Evolutionary conservation across 805 yeast species (phyloP).

Genomic region (Saccharomycodes ludwigii): DNA sequence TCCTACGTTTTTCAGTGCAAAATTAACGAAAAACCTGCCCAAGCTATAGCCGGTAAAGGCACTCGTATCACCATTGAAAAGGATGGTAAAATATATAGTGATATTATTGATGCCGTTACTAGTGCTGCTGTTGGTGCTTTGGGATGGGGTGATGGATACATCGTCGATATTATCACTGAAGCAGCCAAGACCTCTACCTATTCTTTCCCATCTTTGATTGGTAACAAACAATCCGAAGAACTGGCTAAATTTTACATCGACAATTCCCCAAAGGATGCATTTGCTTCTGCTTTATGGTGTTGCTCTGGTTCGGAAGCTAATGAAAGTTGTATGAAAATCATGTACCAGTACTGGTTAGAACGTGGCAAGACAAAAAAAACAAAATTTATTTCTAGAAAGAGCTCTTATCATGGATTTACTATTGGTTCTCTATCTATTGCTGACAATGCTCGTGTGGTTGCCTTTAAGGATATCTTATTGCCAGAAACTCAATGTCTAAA

Average conservation of each 20-base stretch:
- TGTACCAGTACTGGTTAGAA: constrained; percentile 33
- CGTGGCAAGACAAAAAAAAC: constrained; percentile 28
- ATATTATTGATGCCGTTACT: constrained; percentile 31
- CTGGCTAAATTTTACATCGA: constrained; percentile 29
- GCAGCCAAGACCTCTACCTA: constrained; percentile 27
- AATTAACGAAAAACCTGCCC: constrained; percentile 25
- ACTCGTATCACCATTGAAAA: constrained; percentile 29
- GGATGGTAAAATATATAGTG: constrained; percentile 23
- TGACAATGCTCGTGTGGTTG: constrained; percentile 23
- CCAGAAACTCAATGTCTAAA: constrained; percentile 14
- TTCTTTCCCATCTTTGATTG: constrained; percentile 21
- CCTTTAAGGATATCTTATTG: constrained; percentile 19
- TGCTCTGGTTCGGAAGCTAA: constrained; percentile 59
- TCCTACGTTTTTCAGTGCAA: constrained; percentile 33
- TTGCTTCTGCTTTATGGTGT: constrained; percentile 31
- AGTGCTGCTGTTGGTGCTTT: constrained; percentile 41
- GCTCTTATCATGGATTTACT: constrained; percentile 38
- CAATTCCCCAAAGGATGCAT: constrained; percentile 26
- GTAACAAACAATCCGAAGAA: constrained; percentile 29
- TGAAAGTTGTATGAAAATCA: constrained; percentile 51
- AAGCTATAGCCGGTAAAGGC: constrained; percentile 32
- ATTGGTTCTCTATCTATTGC: constrained; percentile 32
- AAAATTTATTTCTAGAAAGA: constrained; percentile 30
- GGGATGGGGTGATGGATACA: constrained; percentile 30
- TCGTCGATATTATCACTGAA: constrained; percentile 24